These are phyloP conservation scores for Crucibulum laeve DNA, from an alignment of 768 basidiomycete species.

Conservation along the genomic window DNA sequence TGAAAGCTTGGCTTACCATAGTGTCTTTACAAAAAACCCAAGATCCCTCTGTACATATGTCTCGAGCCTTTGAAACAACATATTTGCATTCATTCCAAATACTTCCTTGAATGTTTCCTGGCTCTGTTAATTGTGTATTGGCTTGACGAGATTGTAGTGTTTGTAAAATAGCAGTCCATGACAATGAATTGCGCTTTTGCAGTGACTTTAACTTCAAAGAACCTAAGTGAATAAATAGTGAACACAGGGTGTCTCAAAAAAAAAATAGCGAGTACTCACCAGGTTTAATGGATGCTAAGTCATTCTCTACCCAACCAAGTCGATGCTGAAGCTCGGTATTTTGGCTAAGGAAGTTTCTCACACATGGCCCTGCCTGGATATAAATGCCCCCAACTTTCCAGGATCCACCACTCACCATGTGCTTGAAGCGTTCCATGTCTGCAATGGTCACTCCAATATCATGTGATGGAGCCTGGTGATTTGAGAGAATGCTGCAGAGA, in stretches of 20 bases:
- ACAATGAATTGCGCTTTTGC: too few relatives aligned
- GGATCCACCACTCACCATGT: conserved; percentile 25
- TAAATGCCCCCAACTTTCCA: conserved; percentile 13
- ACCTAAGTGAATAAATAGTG: background rate
- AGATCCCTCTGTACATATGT: background rate
- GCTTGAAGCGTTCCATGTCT: conserved; percentile 23
- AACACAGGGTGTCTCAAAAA: background rate
- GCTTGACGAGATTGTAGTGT: background rate
- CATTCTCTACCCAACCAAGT: conserved; percentile 8
- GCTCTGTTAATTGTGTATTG: background rate
- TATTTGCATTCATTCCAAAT: background rate
- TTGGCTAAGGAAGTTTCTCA: conserved; percentile 1
- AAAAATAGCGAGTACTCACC: background rate
- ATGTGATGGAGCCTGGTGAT: conserved; percentile 30
- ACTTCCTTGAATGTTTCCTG: too few relatives aligned
- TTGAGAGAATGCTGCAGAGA: conserved; percentile 25
- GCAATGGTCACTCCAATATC: conserved; percentile 24
- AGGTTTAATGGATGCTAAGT: background rate
- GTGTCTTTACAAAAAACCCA: conserved; percentile 1
- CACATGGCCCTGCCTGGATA: background rate
- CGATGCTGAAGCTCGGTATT: conserved; percentile 8
- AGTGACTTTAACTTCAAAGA: background rate
- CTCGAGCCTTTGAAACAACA: background rate
- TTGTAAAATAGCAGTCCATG: too few relatives aligned
- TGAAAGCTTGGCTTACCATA: background rate